Conservation (phyloP, 495 filamentous ascomycete genomes). For the Rostrohypoxylon terebratum region DNA sequence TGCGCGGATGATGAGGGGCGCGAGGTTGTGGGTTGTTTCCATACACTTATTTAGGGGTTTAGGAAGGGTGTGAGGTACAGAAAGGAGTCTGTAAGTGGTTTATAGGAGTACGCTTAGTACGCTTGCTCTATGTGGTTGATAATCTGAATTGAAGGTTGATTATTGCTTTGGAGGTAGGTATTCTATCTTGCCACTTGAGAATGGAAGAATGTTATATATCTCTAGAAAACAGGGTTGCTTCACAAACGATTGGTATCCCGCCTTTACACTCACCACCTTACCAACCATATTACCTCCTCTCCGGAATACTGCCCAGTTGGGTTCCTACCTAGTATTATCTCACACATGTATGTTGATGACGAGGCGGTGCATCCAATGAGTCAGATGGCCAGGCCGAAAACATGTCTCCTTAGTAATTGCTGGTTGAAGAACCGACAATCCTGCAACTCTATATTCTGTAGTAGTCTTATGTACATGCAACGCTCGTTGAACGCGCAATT, state of each 20-base stretch:
- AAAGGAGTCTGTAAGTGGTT: neutral
- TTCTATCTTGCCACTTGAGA: neutral
- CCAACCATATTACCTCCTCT: slow-evolving; percentile 2
- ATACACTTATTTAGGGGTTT: neutral
- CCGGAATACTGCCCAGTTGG: slow-evolving; percentile 5
- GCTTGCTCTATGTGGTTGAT: neutral
- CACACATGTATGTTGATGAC: neutral
- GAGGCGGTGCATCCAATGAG: neutral
- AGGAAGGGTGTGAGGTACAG: neutral
- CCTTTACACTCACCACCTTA: neutral
- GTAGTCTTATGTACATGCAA: neutral
- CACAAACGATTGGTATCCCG: neutral
- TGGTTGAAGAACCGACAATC: neutral
- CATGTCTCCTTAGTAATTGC: neutral
- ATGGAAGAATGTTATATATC: neutral
- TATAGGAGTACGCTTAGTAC: neutral
- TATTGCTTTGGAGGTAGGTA: neutral
- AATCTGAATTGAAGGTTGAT: too few species aligned
- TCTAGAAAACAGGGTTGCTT: neutral
- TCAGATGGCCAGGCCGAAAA: slow-evolving; percentile 1
- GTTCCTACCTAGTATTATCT: neutral
- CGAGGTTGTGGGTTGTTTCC: slow-evolving; percentile 1
- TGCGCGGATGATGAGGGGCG: neutral
- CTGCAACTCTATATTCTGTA: neutral
- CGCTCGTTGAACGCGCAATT: neutral